Conservation (phyloP, 768 basidiomycete species). For the Panellus pusillus region DNA sequence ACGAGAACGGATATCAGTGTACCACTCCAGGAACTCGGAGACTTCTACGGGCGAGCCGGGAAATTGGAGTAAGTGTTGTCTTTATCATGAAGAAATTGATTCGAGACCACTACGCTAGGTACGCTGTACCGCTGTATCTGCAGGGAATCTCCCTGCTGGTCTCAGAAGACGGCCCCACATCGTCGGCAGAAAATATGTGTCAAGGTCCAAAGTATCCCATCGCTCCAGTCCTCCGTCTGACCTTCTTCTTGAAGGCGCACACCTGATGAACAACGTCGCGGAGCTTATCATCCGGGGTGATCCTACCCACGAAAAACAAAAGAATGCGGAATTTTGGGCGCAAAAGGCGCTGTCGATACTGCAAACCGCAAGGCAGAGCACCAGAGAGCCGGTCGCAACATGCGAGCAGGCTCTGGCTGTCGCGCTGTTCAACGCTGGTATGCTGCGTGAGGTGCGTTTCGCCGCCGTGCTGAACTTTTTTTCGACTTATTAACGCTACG, state of each 20-base stretch:
- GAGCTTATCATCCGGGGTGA: conserved; percentile 5
- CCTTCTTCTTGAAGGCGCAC: conserved; percentile 2
- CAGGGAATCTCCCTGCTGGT: conserved; percentile 45
- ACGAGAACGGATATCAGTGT: conserved; percentile 44
- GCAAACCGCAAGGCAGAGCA: conserved; percentile 21
- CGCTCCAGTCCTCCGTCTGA: background rate
- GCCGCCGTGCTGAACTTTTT: background rate
- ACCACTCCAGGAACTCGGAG: conserved; percentile 47
- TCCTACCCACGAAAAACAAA: conserved; percentile 8
- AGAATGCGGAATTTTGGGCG: conserved; percentile 42
- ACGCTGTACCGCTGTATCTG: conserved; percentile 46
- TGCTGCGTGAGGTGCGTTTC: conserved; percentile 24
- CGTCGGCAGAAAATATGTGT: conserved; percentile 8
- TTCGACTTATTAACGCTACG: background rate
- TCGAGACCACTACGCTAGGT: conserved; percentile 29
- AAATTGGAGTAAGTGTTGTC: conserved; percentile 36
- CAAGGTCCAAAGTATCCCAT: background rate
- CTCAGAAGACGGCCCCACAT: conserved; percentile 16
- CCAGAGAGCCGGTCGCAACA: conserved; percentile 23
- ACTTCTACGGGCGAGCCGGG: conserved; percentile 42
- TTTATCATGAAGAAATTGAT: background rate
- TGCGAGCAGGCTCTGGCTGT: conserved; percentile 42
- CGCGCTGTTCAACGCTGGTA: conserved; percentile 45
- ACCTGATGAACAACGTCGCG: conserved; percentile 18
- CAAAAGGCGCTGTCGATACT: conserved; percentile 38